A percentile compares a stretch with the other conserved stretches of the same genome.
phyloP scores from a whole-genome alignment of 2,329 filamentous ascomycete genomes.

The Verticillium nonalfalfae region DNA sequence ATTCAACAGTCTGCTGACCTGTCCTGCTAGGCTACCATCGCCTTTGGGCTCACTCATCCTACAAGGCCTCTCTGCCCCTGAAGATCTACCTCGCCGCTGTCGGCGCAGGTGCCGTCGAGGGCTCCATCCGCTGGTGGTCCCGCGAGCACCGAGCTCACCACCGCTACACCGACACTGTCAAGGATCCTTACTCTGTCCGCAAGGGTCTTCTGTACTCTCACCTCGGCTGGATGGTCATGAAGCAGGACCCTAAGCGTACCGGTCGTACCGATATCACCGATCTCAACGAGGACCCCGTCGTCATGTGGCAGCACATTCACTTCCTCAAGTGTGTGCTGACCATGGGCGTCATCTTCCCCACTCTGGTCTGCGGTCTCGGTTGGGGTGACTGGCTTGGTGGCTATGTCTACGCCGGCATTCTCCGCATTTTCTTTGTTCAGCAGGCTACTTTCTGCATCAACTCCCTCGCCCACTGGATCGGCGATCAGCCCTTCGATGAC shows the following conservation, averaged over 20 bases:
- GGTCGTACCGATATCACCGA: slow-evolving; percentile 86
- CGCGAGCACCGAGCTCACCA: slow-evolving; percentile 83
- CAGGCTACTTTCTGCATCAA: slow-evolving; percentile 93
- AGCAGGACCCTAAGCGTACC: slow-evolving; percentile 85
- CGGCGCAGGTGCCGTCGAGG: slow-evolving; percentile 77
- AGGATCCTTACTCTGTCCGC: slow-evolving; percentile 86
- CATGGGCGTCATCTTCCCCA: slow-evolving; percentile 74
- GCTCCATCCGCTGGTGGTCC: slow-evolving; percentile 85
- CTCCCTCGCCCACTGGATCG: slow-evolving; percentile 84
- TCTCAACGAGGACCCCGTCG: slow-evolving; percentile 77
- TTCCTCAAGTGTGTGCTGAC: slow-evolving; percentile 73
- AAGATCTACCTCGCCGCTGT: slow-evolving; percentile 77
- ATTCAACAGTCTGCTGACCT: background rate
- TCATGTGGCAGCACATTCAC: slow-evolving; percentile 83
- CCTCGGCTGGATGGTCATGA: slow-evolving; percentile 88
- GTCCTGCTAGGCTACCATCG: slow-evolving; percentile 42
- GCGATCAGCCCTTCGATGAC: slow-evolving; percentile 89
- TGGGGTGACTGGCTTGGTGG: slow-evolving; percentile 81
- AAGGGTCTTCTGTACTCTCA: slow-evolving; percentile 77
- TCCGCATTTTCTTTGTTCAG: slow-evolving; percentile 84
- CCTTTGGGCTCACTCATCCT: slow-evolving; percentile 81
- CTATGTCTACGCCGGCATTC: slow-evolving; percentile 78
- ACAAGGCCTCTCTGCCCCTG: slow-evolving; percentile 69
- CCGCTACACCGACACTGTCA: slow-evolving; percentile 87
- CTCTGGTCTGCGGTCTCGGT: slow-evolving; percentile 65